Percentiles rank a stretch among this genome's conserved stretches.
Conservation (phyloP, 768 basidiomycete species). For the Boletus vermiculosoides region DNA sequence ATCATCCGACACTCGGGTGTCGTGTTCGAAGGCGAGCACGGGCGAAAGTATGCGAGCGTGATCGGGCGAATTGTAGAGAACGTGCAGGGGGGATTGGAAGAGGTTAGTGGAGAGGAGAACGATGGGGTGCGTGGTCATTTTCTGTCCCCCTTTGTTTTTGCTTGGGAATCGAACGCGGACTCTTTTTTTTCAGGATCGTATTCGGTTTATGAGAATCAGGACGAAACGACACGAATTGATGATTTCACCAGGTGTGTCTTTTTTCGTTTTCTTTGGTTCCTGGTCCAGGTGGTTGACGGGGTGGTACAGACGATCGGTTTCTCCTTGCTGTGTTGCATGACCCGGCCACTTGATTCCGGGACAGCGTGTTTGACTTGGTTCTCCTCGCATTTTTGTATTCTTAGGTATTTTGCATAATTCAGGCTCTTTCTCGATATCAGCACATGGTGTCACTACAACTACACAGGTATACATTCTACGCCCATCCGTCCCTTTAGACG, state of each 20-base stretch:
- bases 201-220: slow-evolving; percentile 86
- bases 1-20: slow-evolving; percentile 86
- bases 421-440: not conserved
- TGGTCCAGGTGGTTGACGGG: not conserved
- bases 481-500: not conserved
- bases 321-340: slow-evolving; percentile 83
- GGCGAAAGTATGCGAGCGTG: slow-evolving; percentile 68
- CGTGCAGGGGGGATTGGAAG: slow-evolving; percentile 76
- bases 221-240: slow-evolving; percentile 91
- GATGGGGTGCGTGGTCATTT: slow-evolving; percentile 48
- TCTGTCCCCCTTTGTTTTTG: not conserved
- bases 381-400: slow-evolving; percentile 11
- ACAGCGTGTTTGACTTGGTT: not conserved
- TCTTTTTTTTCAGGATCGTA: slow-evolving; percentile 59
- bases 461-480: slow-evolving; percentile 3
- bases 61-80: slow-evolving; percentile 75
- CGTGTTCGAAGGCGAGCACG: slow-evolving; percentile 83
- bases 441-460: not conserved
- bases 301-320: slow-evolving; percentile 65
- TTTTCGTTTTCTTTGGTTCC: not conserved
- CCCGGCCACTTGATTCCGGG: slow-evolving; percentile 45
- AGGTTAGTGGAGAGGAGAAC: slow-evolving; percentile 62
- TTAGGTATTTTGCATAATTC: slow-evolving; percentile 15
- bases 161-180: not conserved
- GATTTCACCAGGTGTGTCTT: slow-evolving; percentile 89